Evolutionary conservation across 2,329 filamentous ascomycete species (phyloP).

Genomic region (Fusarium sp.): DNA sequence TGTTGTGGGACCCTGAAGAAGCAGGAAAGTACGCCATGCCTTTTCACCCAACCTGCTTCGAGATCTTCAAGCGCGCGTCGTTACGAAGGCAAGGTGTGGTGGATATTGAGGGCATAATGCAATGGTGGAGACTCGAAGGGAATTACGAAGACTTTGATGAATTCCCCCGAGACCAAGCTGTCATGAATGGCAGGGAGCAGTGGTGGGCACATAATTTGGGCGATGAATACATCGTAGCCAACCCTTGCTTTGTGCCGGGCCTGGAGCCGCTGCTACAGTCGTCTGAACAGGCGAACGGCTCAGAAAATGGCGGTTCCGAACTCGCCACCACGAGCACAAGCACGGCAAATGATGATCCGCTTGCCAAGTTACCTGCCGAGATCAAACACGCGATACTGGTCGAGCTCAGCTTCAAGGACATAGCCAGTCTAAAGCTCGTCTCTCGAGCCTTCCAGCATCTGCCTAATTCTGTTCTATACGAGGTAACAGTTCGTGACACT

Average conservation of each 20-base stretch:
- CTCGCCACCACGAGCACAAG: rapidly evolving
- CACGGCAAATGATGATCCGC: neutral
- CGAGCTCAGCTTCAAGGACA: slow-evolving; percentile 19
- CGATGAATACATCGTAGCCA: slow-evolving; percentile 37
- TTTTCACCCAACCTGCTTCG: slow-evolving; percentile 49
- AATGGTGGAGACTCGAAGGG: slow-evolving; percentile 26
- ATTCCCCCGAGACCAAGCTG: slow-evolving; percentile 24
- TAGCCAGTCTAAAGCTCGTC: slow-evolving; percentile 15
- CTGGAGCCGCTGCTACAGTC: slow-evolving; percentile 11
- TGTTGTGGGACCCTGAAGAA: neutral
- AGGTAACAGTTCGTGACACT: slow-evolving; percentile 6
- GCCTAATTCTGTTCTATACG: slow-evolving; percentile 9
- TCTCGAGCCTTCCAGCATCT: slow-evolving; percentile 27
- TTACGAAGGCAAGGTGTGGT: slow-evolving; percentile 24
- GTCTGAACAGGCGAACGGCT: neutral
- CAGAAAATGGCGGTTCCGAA: neutral
- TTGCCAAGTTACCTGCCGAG: slow-evolving; percentile 24
- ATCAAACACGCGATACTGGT: slow-evolving; percentile 20
- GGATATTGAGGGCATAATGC: slow-evolving; percentile 34
- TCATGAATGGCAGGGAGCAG: neutral
- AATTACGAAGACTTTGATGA: neutral
- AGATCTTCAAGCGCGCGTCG: slow-evolving; percentile 47
- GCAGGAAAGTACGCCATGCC: slow-evolving; percentile 31
- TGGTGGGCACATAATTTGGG: slow-evolving; percentile 29
- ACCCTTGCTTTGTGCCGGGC: slow-evolving; percentile 36